phyloP scores from a whole-genome alignment of 257 asterid genomes.

The Solanum chilense region DNA sequence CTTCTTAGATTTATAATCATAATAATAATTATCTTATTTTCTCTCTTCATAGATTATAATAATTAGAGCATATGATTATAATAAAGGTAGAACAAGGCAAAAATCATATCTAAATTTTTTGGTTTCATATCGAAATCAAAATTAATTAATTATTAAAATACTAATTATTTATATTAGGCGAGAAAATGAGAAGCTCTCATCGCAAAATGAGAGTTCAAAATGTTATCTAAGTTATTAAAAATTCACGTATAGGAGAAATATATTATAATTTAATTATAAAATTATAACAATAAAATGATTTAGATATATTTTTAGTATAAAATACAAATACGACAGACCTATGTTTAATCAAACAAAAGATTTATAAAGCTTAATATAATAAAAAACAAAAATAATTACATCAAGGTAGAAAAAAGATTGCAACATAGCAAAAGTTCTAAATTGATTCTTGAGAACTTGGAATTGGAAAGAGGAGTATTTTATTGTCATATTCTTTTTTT shows the following conservation, averaged over 20 bases:
- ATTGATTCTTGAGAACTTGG: neutral
- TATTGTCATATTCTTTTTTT: neutral
- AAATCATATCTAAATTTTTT: neutral
- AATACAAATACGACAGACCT: neutral
- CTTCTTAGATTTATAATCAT: neutral
- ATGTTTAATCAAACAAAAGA: neutral
- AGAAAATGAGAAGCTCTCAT: neutral
- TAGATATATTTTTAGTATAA: neutral
- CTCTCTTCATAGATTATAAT: neutral
- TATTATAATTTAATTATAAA: no score
- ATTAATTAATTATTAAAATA: no score
- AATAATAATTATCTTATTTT: neutral
- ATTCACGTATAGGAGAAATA: no score
- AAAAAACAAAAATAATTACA: neutral
- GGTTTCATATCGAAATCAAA: no score
- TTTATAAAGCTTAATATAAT: neutral
- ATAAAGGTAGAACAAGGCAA: neutral
- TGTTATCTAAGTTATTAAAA: no score
- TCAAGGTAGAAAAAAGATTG: neutral
- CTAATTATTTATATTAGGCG: no score
- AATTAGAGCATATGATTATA: neutral
- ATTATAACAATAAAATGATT: no score
- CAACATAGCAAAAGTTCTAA: neutral
- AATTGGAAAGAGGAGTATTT: neutral
- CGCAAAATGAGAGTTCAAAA: fast-evolving